Percentiles rank a stretch among this genome's conserved stretches.
These are phyloP conservation scores for Chrysophaeum taylorii DNA, from an alignment of 352 stramenopile species.

Conservation along the genomic window DNA sequence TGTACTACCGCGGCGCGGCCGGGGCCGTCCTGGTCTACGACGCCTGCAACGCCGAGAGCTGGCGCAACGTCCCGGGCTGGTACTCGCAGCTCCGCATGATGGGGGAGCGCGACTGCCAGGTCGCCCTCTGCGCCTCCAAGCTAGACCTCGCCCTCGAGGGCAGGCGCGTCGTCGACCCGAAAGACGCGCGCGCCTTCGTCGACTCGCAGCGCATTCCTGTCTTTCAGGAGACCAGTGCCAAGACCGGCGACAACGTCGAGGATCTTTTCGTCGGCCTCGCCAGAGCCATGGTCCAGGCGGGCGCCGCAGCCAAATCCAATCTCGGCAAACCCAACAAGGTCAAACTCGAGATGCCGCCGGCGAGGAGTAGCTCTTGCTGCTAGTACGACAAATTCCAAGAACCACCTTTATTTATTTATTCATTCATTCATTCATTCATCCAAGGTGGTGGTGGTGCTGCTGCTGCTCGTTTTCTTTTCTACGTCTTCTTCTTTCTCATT, in stretches of 20 bases:
- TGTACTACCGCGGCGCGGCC: slow-evolving; percentile 64
- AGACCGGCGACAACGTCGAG: slow-evolving; percentile 29
- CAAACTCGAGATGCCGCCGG: not conserved
- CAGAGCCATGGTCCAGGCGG: not conserved
- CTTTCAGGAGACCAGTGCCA: slow-evolving; percentile 72
- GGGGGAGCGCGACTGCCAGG: slow-evolving; percentile 67
- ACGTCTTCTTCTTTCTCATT: too few species aligned
- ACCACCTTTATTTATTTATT: too few species aligned
- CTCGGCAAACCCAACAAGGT: not conserved
- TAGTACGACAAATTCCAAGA: too few species aligned
- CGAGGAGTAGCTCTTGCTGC: too few species aligned
- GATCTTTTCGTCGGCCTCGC: slow-evolving; percentile 8
- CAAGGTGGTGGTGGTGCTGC: too few species aligned
- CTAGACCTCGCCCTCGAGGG: slow-evolving; percentile 46
- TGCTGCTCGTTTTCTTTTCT: too few species aligned
- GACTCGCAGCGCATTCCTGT: slow-evolving; percentile 59
- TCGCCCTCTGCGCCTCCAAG: slow-evolving; percentile 72
- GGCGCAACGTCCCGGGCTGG: not conserved
- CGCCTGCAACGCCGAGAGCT: slow-evolving; percentile 49
- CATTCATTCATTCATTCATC: too few species aligned
- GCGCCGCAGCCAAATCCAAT: not conserved
- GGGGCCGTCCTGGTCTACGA: slow-evolving; percentile 71
- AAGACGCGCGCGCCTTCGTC: slow-evolving; percentile 60
- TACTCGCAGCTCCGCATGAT: slow-evolving; percentile 24
- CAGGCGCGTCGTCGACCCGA: slow-evolving; percentile 60